Evolutionary conservation across 768 basidiomycete species (phyloP).

Genomic region (Pleurotus tuoliensis): DNA sequence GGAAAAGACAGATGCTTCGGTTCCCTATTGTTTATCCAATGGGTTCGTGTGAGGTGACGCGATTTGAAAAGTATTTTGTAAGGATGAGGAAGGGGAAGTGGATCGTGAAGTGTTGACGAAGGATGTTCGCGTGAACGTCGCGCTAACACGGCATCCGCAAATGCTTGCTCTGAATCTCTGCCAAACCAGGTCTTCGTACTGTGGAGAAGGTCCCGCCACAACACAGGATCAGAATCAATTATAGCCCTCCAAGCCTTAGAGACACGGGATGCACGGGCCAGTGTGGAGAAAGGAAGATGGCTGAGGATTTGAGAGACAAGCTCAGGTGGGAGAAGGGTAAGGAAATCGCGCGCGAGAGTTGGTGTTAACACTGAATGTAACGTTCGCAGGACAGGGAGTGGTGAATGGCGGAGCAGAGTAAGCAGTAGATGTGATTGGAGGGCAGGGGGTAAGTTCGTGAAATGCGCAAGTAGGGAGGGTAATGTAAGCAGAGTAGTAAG

Average conservation of each 20-base stretch:
- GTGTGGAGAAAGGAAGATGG: slow-evolving; percentile 75
- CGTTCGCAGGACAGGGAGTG: slow-evolving; percentile 86
- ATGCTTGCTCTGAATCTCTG: slow-evolving; percentile 76
- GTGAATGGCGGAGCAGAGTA: slow-evolving; percentile 87
- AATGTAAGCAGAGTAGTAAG: slow-evolving; percentile 84
- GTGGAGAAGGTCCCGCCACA: slow-evolving; percentile 87
- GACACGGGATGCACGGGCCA: slow-evolving; percentile 86
- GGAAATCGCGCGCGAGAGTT: slow-evolving; percentile 91
- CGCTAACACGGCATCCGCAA: slow-evolving; percentile 67
- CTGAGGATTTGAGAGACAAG: slow-evolving; percentile 86
- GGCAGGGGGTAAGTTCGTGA: slow-evolving; percentile 70
- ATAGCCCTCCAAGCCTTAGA: slow-evolving; percentile 88
- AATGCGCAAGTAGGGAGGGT: slow-evolving; percentile 78
- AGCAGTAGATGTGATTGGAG: slow-evolving; percentile 93
- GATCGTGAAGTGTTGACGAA: not conserved
- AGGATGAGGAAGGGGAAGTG: slow-evolving; percentile 45
- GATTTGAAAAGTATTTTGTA: slow-evolving; percentile 94
- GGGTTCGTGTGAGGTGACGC: slow-evolving; percentile 71
- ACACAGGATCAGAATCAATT: slow-evolving; percentile 84
- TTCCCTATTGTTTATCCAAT: slow-evolving; percentile 65
- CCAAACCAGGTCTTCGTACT: slow-evolving; percentile 88
- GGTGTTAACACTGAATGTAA: slow-evolving; percentile 86
- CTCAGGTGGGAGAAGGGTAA: slow-evolving; percentile 88
- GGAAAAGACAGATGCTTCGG: slow-evolving; percentile 80
- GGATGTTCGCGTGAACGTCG: slow-evolving; percentile 42